Percentiles rank a stretch among this genome's conserved stretches.
Evolutionary conservation across 371 early-diverging fungal species (phyloP).

Genomic region (Sporodiniella umbellata): DNA sequence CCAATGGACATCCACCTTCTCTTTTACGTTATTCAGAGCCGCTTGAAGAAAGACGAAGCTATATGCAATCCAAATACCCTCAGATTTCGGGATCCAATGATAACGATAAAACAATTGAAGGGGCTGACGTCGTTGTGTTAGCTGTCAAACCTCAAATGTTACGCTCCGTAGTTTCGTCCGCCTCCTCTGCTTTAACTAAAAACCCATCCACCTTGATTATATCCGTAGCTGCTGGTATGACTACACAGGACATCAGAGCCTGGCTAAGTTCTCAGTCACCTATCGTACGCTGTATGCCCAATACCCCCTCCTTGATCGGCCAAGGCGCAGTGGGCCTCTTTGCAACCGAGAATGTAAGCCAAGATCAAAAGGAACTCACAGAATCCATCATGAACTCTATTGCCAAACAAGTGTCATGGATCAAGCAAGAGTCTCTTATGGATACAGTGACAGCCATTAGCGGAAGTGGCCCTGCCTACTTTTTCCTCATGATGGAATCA

Average conservation of each 20-base stretch:
- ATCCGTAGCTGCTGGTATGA: constrained; percentile 90
- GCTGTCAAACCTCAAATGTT: constrained; percentile 92
- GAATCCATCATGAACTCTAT: constrained; percentile 68
- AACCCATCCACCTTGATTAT: constrained; percentile 57
- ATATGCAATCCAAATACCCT: constrained; percentile 64
- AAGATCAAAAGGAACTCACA: constrained; percentile 60
- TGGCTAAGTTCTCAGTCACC: constrained; percentile 57
- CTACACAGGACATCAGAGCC: constrained; percentile 63
- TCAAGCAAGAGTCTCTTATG: constrained; percentile 69
- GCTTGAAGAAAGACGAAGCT: constrained; percentile 57
- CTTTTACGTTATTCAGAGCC: constrained; percentile 84
- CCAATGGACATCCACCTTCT: constrained; percentile 66
- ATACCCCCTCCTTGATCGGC: constrained; percentile 85
- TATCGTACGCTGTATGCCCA: constrained; percentile 91
- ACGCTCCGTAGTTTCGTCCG: constrained; percentile 54
- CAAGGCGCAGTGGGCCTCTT: constrained; percentile 89
- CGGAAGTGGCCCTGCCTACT: constrained; percentile 92
- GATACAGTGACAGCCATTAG: constrained; percentile 89
- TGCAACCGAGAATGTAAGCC: constrained; percentile 60
- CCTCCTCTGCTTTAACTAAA: constrained; percentile 32
- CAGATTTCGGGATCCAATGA: constrained; percentile 41
- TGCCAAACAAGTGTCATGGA: constrained; percentile 79
- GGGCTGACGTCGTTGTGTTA: constrained; percentile 76
- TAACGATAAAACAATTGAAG: constrained; percentile 41
- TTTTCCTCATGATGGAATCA: constrained; percentile 88